Base-by-base conservation (phyloP, 2,329 filamentous ascomycete species). In the Sclerotinia borealis region DNA sequence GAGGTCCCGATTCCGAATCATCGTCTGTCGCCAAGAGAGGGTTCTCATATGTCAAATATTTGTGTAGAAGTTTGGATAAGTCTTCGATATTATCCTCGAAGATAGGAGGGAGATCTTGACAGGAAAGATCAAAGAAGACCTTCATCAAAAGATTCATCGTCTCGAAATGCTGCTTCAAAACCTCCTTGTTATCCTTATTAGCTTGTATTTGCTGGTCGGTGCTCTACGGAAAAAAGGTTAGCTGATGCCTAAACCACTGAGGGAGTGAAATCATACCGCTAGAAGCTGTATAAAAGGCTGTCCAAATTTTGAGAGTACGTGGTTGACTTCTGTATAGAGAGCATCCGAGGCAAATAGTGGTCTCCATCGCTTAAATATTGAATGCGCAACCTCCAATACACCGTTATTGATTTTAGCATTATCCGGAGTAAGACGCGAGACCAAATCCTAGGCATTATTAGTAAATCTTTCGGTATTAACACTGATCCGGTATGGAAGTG, bases 101-200 rank as follows among this genome's bases (percentile, higher is more conserved):
- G 70, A 95, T 88, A 2, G 93, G 93, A 19, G 95, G 92, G 70
- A 99, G 83, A 76, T 99, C 95, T 75, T 99, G 96, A 74, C 89
- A 96, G n/a, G 93, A 97, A 59, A 99, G 86, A 76, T 99, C 96
- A 78, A 95, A 95, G 74, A 98, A 87, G 55, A 99, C 87, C 79
- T 96, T 96, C 70, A 97, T 82, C 70, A 96, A 85, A 59, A 98
- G 82, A 75, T 93, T 93, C 67, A 99, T 82, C 3, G 92, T 92
- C 68, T 90, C 87, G 71, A 96, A 93, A 75, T 92, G 90, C 69
- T 86, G 85, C 72, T 88, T 86, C 50, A 99, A 82, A 19, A 82
- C 85, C 6, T 83, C 84, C 72, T 90, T 90, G 75, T 97, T 89
- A 76, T 85, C 81, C 72, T 87, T 84, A 75, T 92, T 92, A 70